A percentile compares a stretch with the other conserved stretches of the same genome.
Conservation (phyloP, 129 eudicot genomes). For the sunflower (Helianthus annuus) region DNA sequence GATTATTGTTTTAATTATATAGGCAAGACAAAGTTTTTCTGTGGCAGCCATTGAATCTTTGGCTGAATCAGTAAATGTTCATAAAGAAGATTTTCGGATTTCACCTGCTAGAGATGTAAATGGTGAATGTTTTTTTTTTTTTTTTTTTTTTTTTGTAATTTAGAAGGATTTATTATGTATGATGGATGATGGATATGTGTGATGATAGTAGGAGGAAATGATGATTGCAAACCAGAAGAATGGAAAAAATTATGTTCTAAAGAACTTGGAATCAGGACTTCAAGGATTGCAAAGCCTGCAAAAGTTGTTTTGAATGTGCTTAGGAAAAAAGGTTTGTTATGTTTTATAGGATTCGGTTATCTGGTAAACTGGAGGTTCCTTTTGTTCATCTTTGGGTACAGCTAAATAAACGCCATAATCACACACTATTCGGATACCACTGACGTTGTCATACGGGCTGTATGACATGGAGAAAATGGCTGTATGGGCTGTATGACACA, state of each 20-base stretch:
- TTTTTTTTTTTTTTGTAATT: background rate
- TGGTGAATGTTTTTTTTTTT: slow-evolving; percentile 18
- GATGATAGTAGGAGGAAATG: slow-evolving; percentile 31
- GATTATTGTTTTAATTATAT: background rate
- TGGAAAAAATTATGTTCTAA: slow-evolving; percentile 62
- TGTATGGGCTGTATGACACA: too few species aligned
- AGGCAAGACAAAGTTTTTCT: slow-evolving; percentile 35
- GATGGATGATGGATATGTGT: background rate
- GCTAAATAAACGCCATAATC: too few species aligned
- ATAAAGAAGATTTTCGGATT: slow-evolving; percentile 25
- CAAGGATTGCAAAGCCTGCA: slow-evolving; percentile 52
- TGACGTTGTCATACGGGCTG: too few species aligned
- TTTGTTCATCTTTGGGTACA: too few species aligned
- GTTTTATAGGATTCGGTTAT: background rate
- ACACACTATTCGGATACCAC: too few species aligned
- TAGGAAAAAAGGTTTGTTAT: slow-evolving; percentile 47
- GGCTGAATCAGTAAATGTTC: slow-evolving; percentile 31
- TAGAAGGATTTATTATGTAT: background rate
- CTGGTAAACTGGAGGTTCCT: background rate
- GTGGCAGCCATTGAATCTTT: slow-evolving; percentile 35
- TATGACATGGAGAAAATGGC: too few species aligned
- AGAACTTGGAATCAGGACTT: slow-evolving; percentile 55
- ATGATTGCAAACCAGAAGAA: slow-evolving; percentile 36
- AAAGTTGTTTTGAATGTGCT: slow-evolving; percentile 52
- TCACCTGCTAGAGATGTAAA: slow-evolving; percentile 32